Conservation (phyloP, 441 rosid species). For the Pelargonium australe region DNA sequence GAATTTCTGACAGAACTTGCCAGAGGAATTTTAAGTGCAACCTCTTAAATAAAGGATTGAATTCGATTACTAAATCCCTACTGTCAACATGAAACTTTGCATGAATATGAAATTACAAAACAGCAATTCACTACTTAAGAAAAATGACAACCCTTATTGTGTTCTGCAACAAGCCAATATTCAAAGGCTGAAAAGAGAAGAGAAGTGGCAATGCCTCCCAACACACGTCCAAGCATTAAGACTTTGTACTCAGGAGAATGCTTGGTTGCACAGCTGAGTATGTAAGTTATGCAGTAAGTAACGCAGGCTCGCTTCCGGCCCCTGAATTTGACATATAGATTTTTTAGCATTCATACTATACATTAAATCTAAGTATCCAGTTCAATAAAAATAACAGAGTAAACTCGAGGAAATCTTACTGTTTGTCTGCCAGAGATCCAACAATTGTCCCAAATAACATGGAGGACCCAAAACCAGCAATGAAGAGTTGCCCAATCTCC, state of each 20-base stretch:
- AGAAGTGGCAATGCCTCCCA: conserved; percentile 98
- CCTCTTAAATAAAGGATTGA: too few species aligned
- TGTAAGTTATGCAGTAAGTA: conserved; percentile 86
- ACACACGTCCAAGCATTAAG: conserved; percentile 81
- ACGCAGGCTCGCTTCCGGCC: conserved; percentile 89
- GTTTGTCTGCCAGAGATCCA: conserved; percentile 94
- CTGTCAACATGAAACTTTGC: too few species aligned
- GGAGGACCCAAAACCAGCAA: conserved; percentile 98
- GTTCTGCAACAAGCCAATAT: conserved; percentile 99
- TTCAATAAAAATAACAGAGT: too few species aligned
- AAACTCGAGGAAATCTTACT: conserved; percentile 42
- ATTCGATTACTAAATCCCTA: too few species aligned
- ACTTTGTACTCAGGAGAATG: conserved; percentile 90
- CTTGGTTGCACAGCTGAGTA: conserved; percentile 86
- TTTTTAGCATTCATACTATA: too few species aligned
- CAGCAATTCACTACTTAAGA: neutral
- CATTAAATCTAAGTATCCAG: too few species aligned
- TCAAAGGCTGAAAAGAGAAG: conserved; percentile 90
- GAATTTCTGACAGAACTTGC: too few species aligned
- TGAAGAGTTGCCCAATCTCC: conserved; percentile 91
- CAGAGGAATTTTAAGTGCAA: too few species aligned
- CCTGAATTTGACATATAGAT: conserved; percentile 32
- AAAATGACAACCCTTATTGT: conserved; percentile 57
- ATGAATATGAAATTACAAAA: neutral
- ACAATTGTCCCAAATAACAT: conserved; percentile 97